Evolutionary conservation across 2,329 filamentous ascomycete species (phyloP), one percentile per base, ranked within the genome.

Genomic region (Colletotrichum sp.): DNA sequence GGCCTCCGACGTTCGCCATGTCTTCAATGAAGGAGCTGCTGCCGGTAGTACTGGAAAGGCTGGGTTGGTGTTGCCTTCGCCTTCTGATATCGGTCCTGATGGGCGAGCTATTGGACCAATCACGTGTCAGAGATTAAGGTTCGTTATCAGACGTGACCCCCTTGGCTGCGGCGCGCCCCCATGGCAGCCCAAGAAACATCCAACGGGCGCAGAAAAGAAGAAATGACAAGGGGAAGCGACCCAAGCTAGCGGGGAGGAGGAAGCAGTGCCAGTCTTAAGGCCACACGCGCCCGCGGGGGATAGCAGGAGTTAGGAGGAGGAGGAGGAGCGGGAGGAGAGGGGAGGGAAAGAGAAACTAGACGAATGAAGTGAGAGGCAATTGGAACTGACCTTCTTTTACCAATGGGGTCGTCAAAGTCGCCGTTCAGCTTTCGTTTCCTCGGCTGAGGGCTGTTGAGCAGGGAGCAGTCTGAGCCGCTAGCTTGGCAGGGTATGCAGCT

Each of bases 401-500:
- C 90, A 78, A 93, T 75, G 24, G 69, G 36, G 26, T 92, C 90
- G 82, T 88, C 86, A 76, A 88, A 86, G 80, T 93, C 90, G 81
- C 91, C 90, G 84, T 93, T 92, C 78, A 95, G 86, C 87, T 96
- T 96, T 83, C 95, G 91, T 88, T 97, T 97, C 80, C 95, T 91
- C 73, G 94, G 93, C 81, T 93, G 92, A 28, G 95, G 95, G 83
- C 94, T 95, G 79, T 93, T 92, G 67, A 93, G 89, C 83, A 96
- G 92, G 59, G 95, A 96, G 85, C 95, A 97, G 79, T 95, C 93
- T 82, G 95, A 91, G 81, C 93, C 93, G 84, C 93, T 93, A 83
- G 93, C 92, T 82, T 95, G 93, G 85, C 95, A 98, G 78, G 95
- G 89, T 77, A 95, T 90, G 84, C 95, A 97, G 79, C 90, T 88